These are phyloP conservation scores for Cetraspora pellucida DNA, from an alignment of 192 early-diverging fungal species.

Conservation along the genomic window DNA sequence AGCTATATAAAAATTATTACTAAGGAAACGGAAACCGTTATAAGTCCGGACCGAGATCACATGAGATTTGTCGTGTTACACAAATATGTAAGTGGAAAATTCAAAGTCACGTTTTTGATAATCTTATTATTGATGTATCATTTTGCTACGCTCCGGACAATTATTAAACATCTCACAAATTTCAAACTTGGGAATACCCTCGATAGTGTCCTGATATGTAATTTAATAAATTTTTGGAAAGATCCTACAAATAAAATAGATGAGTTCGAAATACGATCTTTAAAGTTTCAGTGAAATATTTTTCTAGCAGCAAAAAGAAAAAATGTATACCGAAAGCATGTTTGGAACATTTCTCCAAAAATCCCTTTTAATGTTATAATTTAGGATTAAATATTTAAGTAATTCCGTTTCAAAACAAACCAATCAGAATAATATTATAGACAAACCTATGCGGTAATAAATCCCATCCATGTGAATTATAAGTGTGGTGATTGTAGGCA, in stretches of 20 bases:
- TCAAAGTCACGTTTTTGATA: no score
- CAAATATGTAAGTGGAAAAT: no score
- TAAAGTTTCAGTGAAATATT: not conserved
- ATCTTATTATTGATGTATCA: no score
- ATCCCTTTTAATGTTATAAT: not conserved
- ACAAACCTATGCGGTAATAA: slow-evolving; percentile 5
- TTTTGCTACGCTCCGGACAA: no score
- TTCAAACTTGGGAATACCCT: not conserved
- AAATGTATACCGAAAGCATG: not conserved
- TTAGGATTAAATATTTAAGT: not conserved
- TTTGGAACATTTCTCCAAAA: slow-evolving; percentile 15
- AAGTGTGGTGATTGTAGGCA: not conserved
- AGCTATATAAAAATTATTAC: no score
- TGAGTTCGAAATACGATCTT: not conserved
- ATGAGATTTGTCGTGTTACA: no score
- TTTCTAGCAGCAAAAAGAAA: not conserved
- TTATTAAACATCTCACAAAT: not conserved
- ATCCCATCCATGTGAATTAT: slow-evolving; percentile 18
- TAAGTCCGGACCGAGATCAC: no score
- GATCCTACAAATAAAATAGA: not conserved
- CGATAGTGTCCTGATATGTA: not conserved
- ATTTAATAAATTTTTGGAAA: not conserved
- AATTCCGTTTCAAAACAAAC: not conserved
- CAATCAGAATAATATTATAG: not conserved
- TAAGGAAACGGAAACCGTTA: no score